phyloP scores from a whole-genome alignment of 352 stramenopile genomes.

The Pythium brassicae region DNA sequence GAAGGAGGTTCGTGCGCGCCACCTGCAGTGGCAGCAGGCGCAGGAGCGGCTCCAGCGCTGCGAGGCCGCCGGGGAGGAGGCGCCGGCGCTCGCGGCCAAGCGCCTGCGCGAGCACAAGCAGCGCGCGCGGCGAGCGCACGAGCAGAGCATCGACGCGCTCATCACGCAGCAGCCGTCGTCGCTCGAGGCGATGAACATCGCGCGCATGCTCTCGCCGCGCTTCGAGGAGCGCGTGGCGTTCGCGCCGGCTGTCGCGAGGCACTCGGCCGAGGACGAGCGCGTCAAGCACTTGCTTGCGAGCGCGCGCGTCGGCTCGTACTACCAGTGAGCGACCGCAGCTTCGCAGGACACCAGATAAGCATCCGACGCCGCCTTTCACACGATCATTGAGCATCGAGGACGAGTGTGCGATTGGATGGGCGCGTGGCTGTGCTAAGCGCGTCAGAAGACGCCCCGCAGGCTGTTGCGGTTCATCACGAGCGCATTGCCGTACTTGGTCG shows the following conservation, averaged over 20 bases:
- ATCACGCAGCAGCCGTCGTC: conserved; percentile 71
- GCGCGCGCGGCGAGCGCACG: conserved; percentile 33
- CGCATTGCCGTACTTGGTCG: conserved; percentile 73
- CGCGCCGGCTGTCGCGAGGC: conserved; percentile 34
- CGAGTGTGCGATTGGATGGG: too few relatives aligned
- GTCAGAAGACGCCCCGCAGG: conserved; percentile 52
- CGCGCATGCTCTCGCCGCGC: conserved; percentile 66
- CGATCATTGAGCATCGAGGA: neutral
- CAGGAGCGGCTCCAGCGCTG: conserved; percentile 29
- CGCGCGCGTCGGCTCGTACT: conserved; percentile 54
- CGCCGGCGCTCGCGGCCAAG: conserved; percentile 33
- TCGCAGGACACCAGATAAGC: neutral
- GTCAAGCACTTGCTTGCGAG: conserved; percentile 55
- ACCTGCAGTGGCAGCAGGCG: conserved; percentile 22
- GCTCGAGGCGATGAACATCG: conserved; percentile 79
- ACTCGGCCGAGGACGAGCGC: conserved; percentile 56
- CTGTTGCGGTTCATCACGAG: conserved; percentile 47
- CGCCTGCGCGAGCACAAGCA: conserved; percentile 48
- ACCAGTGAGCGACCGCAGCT: conserved; percentile 30
- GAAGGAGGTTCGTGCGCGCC: conserved; percentile 24
- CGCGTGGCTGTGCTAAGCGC: too few relatives aligned
- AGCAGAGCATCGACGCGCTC: conserved; percentile 52
- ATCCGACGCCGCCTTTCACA: too few relatives aligned
- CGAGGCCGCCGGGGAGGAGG: conserved; percentile 24
- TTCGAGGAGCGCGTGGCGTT: conserved; percentile 65